Conservation (phyloP, 176 grass and related monocot species). For the Oryza glumipatula region DNA sequence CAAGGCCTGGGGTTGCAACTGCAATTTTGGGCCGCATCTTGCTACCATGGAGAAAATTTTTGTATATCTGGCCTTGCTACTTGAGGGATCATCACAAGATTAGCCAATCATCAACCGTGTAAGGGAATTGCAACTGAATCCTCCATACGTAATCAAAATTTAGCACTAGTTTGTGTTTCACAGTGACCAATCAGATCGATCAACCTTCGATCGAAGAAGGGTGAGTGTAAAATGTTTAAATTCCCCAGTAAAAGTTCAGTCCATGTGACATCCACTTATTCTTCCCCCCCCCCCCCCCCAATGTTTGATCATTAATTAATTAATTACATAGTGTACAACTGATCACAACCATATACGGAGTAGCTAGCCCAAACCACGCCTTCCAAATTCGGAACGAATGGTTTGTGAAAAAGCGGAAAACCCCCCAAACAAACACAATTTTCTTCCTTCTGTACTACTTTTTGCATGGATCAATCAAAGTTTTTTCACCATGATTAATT, state of each 20-base stretch:
- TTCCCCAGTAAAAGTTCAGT: background rate
- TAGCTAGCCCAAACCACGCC: constrained; percentile 3
- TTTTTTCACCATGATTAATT: too few relatives aligned
- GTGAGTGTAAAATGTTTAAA: background rate
- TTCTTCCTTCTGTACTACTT: too few relatives aligned
- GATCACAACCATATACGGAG: background rate
- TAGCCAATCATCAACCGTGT: too few relatives aligned
- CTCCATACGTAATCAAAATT: background rate
- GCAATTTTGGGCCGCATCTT: background rate
- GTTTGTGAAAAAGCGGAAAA: background rate
- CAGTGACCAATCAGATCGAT: too few relatives aligned
- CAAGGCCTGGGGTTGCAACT: background rate
- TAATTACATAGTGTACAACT: constrained; percentile 17
- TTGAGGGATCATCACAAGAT: too few relatives aligned
- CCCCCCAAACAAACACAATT: too few relatives aligned
- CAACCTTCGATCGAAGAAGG: too few relatives aligned
- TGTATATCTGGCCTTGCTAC: too few relatives aligned
- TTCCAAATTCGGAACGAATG: background rate
- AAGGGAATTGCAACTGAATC: background rate
- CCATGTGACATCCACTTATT: constrained; percentile 19
- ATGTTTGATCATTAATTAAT: background rate
- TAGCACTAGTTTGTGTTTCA: too few relatives aligned
- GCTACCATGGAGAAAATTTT: too few relatives aligned
- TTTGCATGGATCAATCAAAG: too few relatives aligned
- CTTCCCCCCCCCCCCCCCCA: too few relatives aligned